A percentile compares a stretch with the other conserved stretches of the same genome.
Conservation (phyloP, 768 basidiomycete species). For the Suillus tomentosus region DNA sequence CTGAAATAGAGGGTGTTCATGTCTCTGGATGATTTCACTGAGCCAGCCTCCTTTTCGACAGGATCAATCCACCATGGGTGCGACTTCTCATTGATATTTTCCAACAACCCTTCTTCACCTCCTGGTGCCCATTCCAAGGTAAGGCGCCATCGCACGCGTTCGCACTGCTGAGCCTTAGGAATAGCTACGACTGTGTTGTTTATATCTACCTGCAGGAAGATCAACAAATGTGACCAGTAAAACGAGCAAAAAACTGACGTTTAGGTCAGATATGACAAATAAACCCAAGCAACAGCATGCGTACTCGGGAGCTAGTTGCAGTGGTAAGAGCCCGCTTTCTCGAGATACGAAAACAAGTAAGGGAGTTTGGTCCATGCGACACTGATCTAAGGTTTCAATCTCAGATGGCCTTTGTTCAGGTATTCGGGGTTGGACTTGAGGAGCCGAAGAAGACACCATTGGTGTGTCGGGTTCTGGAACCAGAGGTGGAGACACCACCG, state of each 20-base stretch:
- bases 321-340: constrained; percentile 29
- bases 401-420: constrained; percentile 39
- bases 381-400: constrained; percentile 42
- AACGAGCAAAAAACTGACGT: constrained; percentile 27
- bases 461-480: not conserved
- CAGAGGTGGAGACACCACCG: not conserved
- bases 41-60: constrained; percentile 4
- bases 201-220: constrained; percentile 21
- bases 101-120: constrained; percentile 44
- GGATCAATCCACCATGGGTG: constrained; percentile 30
- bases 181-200: not conserved
- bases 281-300: constrained; percentile 48
- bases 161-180: constrained; percentile 16
- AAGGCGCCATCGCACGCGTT: constrained; percentile 47
- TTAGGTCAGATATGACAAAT: constrained; percentile 44
- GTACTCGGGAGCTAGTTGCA: constrained; percentile 37
- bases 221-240: constrained; percentile 10
- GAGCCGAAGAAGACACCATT: not conserved
- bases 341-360: constrained; percentile 43
- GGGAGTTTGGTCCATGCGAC: constrained; percentile 40
- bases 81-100: constrained; percentile 9
- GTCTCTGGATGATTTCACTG: constrained; percentile 28
- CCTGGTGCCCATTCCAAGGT: constrained; percentile 51
- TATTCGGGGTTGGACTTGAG: not conserved
- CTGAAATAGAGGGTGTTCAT: constrained; percentile 29